Conservation (phyloP, 2,329 filamentous ascomycete genomes). For the Parafenestella ontariensis region DNA sequence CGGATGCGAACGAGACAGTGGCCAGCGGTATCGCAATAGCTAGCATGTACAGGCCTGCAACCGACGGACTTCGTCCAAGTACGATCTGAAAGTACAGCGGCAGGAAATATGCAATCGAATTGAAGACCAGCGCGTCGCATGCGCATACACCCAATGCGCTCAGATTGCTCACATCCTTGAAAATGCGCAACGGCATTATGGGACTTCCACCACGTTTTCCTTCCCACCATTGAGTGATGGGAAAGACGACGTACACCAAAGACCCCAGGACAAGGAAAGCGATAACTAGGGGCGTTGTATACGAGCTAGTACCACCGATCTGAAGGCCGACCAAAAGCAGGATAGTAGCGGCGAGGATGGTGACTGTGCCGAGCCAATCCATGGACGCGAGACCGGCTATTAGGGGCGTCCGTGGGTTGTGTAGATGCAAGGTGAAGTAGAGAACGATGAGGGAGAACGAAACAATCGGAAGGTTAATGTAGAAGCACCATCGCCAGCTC, state of each 20-base stretch:
- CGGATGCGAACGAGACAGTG: constrained; percentile 54
- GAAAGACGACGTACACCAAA: constrained; percentile 57
- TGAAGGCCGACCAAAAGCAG: constrained; percentile 62
- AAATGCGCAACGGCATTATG: constrained; percentile 74
- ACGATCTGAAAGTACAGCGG: constrained; percentile 78
- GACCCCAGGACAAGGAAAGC: constrained; percentile 58
- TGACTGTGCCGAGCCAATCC: constrained; percentile 61
- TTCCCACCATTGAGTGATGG: constrained; percentile 69
- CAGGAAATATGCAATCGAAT: constrained; percentile 72
- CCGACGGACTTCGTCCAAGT: constrained; percentile 64
- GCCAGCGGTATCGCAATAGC: constrained; percentile 61
- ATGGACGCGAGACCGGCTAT: constrained; percentile 56
- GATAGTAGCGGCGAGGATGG: constrained; percentile 57
- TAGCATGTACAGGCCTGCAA: constrained; percentile 66
- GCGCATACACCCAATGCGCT: constrained; percentile 61
- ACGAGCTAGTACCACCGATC: constrained; percentile 58
- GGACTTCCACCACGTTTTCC: constrained; percentile 67
- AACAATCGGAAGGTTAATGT: constrained; percentile 56
- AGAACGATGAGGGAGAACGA: constrained; percentile 58
- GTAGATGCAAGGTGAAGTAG: constrained; percentile 60
- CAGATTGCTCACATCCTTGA: constrained; percentile 62
- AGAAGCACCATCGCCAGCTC: constrained; percentile 61
- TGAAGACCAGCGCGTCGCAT: constrained; percentile 65
- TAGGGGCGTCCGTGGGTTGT: constrained; percentile 59
- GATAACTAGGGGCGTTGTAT: constrained; percentile 59